Evolutionary conservation across 345 rosid genomes (phyloP), one percentile per base, ranked within the genome.

Genomic region (Euphorbia peplus): DNA sequence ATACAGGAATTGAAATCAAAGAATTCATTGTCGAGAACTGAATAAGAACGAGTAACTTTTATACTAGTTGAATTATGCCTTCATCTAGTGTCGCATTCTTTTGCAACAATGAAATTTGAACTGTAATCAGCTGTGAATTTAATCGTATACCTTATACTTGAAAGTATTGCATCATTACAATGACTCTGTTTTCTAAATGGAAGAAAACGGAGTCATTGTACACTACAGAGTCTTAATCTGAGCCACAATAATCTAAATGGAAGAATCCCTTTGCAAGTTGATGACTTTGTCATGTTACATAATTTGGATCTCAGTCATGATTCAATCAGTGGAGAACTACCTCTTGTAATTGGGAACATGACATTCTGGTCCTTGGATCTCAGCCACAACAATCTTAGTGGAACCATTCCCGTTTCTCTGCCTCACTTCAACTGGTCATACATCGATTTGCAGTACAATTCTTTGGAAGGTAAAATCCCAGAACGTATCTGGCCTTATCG

Each of bases 11-110:
- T 30, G 93, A 90, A 76, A 87, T 93, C 68, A 81, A 85, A 59
- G 98, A 90, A 74, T 90, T 93, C 79, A 83, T 93, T 5, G 86
- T 90, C 0, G 96, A 90, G 80, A 85, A 81, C 22, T 93, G 83
- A 93, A 3, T 21, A 30, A 59, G 24, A 30, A 57, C 10, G 42
- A 60, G 46, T 35, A 29, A 16, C 7, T 29, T 29, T 29, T 15
- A 0, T 16, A 29, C 21, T 29, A 29, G 39, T 28, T 39, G 16
- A 60, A 60, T 39, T n/a, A 16, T 19, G 16, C 25, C 3, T n/a
- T 21, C 47, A 32, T 60, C 64, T 19, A 29, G 18, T 3, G 2
- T 59, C 63, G 1, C 22, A 59, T 59, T 59, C 42, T 59, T 32
- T 41, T 30, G 37, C 24, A 30, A 14, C n/a, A 57, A 11, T 57